A percentile compares a stretch with the other conserved stretches of the same genome.
phyloP scores from a whole-genome alignment of 768 basidiomycete genomes.

The Mycena rebaudengoi region DNA sequence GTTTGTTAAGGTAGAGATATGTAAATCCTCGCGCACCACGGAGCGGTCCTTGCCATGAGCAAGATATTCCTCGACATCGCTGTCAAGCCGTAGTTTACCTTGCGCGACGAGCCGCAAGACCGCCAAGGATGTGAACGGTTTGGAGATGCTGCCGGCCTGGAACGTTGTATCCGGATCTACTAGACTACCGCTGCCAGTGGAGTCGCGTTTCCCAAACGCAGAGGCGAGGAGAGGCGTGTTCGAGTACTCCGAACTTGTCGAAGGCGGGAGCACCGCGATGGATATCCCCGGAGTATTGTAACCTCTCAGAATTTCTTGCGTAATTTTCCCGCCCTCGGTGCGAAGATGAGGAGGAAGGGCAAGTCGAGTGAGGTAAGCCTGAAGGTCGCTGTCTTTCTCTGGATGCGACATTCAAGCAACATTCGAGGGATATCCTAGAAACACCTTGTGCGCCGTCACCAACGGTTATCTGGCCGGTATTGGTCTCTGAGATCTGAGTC shows the following conservation, averaged over 20 bases:
- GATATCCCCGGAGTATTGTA: slow-evolving; percentile 16
- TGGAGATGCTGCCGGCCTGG: slow-evolving; percentile 19
- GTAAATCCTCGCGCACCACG: background rate
- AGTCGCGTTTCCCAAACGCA: slow-evolving; percentile 9
- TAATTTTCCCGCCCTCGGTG: background rate
- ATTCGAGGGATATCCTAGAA: too few species aligned
- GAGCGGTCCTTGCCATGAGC: background rate
- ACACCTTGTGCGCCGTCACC: too few species aligned
- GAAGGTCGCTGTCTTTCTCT: slow-evolving; percentile 6
- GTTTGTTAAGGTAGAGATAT: slow-evolving; percentile 1
- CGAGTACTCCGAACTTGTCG: slow-evolving; percentile 4
- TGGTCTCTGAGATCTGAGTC: too few species aligned
- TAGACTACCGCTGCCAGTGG: background rate
- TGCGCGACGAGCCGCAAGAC: slow-evolving; percentile 13
- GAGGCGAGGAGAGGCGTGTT: background rate
- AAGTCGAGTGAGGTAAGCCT: slow-evolving; percentile 8
- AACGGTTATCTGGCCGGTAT: too few species aligned
- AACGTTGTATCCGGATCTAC: slow-evolving; percentile 12
- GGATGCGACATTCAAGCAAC: too few species aligned
- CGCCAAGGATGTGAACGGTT: slow-evolving; percentile 14
- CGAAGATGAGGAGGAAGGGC: slow-evolving; percentile 9
- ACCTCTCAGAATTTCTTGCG: slow-evolving; percentile 9
- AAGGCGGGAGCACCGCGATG: slow-evolving; percentile 17
- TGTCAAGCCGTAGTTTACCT: slow-evolving; percentile 10
- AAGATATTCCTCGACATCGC: slow-evolving; percentile 11